These are phyloP conservation scores for Malassezia dermatis DNA, from an alignment of 1,284 basidiomycete genomes.

Conservation along the genomic window DNA sequence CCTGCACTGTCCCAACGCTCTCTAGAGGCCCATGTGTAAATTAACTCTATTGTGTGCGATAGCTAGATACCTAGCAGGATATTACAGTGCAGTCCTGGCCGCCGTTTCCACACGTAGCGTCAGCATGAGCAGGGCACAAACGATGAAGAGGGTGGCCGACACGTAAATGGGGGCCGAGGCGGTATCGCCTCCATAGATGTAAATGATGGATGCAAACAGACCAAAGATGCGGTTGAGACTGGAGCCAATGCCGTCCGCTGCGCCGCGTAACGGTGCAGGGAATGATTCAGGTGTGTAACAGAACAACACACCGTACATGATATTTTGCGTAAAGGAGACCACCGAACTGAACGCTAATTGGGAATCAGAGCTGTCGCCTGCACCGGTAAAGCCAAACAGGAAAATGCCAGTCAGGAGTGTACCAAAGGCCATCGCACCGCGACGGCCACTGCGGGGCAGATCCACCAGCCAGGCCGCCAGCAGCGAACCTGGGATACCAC, in stretches of 20 bases:
- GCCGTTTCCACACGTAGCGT: conserved; percentile 33
- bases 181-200: conserved; percentile 23
- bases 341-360: conserved; percentile 40
- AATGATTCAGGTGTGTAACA: conserved; percentile 41
- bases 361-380: conserved; percentile 21
- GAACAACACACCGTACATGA: conserved; percentile 41
- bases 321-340: conserved; percentile 31
- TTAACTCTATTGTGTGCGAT: neutral
- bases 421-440: conserved; percentile 43
- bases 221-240: conserved; percentile 41
- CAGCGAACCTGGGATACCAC: conserved; percentile 43
- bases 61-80: neutral
- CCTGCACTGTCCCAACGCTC: too few species aligned
- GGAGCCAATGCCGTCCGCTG: conserved; percentile 41
- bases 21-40: too few species aligned
- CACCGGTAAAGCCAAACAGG: conserved; percentile 42
- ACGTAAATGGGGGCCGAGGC: conserved; percentile 31
- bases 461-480: conserved; percentile 44
- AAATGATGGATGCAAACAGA: conserved; percentile 40
- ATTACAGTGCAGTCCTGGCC: conserved; percentile 11
- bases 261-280: conserved; percentile 43
- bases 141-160: conserved; percentile 33
- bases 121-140: conserved; percentile 30
- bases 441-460: conserved; percentile 38
- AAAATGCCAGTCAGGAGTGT: conserved; percentile 43